Percentiles rank a stretch among this genome's conserved stretches.
phyloP scores from a whole-genome alignment of 495 filamentous ascomycete genomes.

The Patellaria atrata region DNA sequence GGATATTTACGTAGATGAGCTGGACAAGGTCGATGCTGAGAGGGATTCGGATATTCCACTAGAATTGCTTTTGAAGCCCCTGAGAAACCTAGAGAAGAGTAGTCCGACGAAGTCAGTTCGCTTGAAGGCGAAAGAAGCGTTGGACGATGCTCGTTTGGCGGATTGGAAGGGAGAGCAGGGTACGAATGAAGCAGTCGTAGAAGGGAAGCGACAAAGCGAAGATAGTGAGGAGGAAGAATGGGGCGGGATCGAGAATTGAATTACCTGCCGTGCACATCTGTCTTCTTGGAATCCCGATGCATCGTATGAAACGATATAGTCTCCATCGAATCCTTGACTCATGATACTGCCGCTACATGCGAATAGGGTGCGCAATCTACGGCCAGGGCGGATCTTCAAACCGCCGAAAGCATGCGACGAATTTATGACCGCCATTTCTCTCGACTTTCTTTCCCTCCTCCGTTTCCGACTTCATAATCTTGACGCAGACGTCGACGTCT shows the following conservation, averaged over 20 bases:
- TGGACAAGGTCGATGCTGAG: constrained; percentile 48
- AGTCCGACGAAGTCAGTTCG: constrained; percentile 60
- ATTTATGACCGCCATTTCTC: constrained; percentile 77
- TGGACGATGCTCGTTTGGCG: constrained; percentile 61
- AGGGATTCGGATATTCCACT: constrained; percentile 35
- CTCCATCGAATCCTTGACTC: background rate
- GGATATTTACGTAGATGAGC: constrained; percentile 72
- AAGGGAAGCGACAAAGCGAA: constrained; percentile 34
- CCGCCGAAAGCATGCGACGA: constrained; percentile 71
- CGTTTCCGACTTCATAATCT: constrained; percentile 70
- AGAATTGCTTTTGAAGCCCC: constrained; percentile 42
- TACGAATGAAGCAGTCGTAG: constrained; percentile 29
- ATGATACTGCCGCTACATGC: background rate
- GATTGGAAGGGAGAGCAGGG: constrained; percentile 33
- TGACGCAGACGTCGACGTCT: constrained; percentile 59
- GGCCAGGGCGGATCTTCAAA: constrained; percentile 65
- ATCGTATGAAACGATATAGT: constrained; percentile 1
- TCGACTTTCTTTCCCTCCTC: constrained; percentile 97
- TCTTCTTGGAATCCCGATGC: too few relatives aligned
- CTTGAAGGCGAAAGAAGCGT: constrained; percentile 50
- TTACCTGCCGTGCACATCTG: too few relatives aligned
- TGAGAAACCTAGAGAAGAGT: constrained; percentile 40
- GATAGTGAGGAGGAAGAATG: constrained; percentile 44
- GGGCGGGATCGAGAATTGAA: constrained; percentile 56
- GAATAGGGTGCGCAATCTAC: too few relatives aligned